A percentile compares a stretch with the other conserved stretches of the same genome.
Evolutionary conservation across 2,329 filamentous ascomycete genomes (phyloP).

Genomic region (Neofusicoccum cordaticola): DNA sequence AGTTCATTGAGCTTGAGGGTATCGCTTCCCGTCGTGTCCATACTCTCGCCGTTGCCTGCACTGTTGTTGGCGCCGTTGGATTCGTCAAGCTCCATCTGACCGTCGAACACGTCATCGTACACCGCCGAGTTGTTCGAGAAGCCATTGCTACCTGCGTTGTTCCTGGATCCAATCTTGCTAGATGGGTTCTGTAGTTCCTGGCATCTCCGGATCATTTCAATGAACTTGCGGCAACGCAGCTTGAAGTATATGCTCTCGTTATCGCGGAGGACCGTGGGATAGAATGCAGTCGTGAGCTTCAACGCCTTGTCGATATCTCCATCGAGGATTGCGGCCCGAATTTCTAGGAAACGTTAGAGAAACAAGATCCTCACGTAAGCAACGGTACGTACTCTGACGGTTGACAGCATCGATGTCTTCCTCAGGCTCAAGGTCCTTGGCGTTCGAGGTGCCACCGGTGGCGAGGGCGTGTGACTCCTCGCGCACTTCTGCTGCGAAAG

Average conservation of each 20-base stretch:
- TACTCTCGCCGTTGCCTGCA: constrained; percentile 20
- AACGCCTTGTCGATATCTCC: constrained; percentile 89
- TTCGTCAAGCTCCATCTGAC: constrained; percentile 59
- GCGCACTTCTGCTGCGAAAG: constrained; percentile 79
- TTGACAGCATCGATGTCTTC: constrained; percentile 86
- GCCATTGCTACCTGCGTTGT: constrained; percentile 23
- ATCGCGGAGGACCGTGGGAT: constrained; percentile 73
- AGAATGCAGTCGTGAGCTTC: constrained; percentile 74
- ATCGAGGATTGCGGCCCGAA: constrained; percentile 80
- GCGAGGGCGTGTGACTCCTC: constrained; percentile 69
- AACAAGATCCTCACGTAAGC: background rate
- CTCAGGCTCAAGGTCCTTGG: constrained; percentile 62
- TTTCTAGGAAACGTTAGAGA: constrained; percentile 55
- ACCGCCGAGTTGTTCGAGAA: constrained; percentile 40
- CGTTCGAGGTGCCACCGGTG: constrained; percentile 48
- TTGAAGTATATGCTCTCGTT: constrained; percentile 86
- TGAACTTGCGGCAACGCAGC: constrained; percentile 84
- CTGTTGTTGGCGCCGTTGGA: constrained; percentile 30
- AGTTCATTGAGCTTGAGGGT: constrained; percentile 47
- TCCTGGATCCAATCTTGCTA: constrained; percentile 28
- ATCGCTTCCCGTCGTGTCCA: constrained; percentile 33
- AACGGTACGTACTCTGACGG: constrained; percentile 66
- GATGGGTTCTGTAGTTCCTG: constrained; percentile 42
- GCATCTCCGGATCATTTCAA: constrained; percentile 68
- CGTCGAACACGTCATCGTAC: constrained; percentile 48